These are phyloP conservation scores for Saksenaea oblongispora DNA, from an alignment of 371 early-diverging fungal species.

Conservation along the genomic window DNA sequence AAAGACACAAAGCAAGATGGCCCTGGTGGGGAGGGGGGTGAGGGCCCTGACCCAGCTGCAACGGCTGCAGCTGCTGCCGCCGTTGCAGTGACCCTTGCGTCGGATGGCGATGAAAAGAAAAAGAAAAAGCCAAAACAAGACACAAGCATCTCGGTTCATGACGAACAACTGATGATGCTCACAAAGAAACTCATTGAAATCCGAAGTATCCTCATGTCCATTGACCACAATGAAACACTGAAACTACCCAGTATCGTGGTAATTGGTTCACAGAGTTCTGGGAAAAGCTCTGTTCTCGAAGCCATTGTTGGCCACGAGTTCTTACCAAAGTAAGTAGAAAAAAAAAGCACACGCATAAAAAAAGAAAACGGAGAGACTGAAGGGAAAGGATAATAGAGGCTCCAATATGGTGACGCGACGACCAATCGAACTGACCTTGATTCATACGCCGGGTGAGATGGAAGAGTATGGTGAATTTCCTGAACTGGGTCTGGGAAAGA, in stretches of 20 bases:
- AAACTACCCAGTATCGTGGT: constrained; percentile 97
- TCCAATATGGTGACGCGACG: constrained; percentile 98
- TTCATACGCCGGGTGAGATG: constrained; percentile 84
- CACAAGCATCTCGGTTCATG: constrained; percentile 40
- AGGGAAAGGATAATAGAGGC: constrained; percentile 64
- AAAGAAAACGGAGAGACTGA: background rate
- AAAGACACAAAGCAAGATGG: constrained; percentile 4
- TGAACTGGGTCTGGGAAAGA: constrained; percentile 84
- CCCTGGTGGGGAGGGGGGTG: background rate
- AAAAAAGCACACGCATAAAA: too few species aligned
- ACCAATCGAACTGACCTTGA: constrained; percentile 97
- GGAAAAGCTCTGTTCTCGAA: constrained; percentile 98
- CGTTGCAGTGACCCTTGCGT: constrained; percentile 17
- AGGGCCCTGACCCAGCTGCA: constrained; percentile 15
- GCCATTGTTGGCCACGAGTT: constrained; percentile 99
- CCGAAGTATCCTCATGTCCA: constrained; percentile 86
- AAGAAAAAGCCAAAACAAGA: constrained; percentile 22
- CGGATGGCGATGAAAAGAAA: constrained; percentile 19
- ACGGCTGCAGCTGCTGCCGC: constrained; percentile 29
- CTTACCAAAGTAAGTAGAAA: constrained; percentile 86
- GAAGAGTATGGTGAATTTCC: constrained; percentile 97
- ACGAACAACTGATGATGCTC: constrained; percentile 82
- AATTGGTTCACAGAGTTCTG: constrained; percentile 97
- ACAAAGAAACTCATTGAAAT: constrained; percentile 94
- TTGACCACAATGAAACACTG: constrained; percentile 75